Evolutionary conservation across 805 yeast species (phyloP).

Genomic region (Wickerhamomyces xylosicus): DNA sequence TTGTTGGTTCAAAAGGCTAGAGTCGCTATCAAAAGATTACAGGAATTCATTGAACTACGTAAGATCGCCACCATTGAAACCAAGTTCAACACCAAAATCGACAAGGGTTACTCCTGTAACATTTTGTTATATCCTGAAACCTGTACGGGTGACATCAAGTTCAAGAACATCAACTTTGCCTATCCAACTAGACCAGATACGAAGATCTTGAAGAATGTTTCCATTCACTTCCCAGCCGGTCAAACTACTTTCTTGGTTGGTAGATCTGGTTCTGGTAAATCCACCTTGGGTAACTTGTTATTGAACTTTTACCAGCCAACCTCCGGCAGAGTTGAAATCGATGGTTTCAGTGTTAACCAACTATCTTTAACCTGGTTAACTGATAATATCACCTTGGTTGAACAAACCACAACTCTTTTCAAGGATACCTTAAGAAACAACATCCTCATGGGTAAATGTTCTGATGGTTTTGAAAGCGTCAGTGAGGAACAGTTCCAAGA

Average conservation of each 20-base stretch:
- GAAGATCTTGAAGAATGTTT: conserved; percentile 36
- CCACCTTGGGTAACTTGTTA: conserved; percentile 61
- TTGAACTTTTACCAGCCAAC: conserved; percentile 43
- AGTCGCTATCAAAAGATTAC: conserved; percentile 50
- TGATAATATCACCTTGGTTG: conserved; percentile 60
- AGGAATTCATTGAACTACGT: conserved; percentile 24
- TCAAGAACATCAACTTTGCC: conserved; percentile 47
- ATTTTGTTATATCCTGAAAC: conserved; percentile 15
- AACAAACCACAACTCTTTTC: conserved; percentile 61
- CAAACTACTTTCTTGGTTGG: conserved; percentile 65
- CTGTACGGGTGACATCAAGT: conserved; percentile 40
- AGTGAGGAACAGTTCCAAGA: conserved; percentile 22
- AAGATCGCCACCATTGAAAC: conserved; percentile 4
- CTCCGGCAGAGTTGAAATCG: conserved; percentile 50
- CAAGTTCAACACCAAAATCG: conserved; percentile 5
- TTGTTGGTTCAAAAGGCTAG: conserved; percentile 60
- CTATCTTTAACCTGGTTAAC: conserved; percentile 43
- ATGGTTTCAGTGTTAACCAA: conserved; percentile 34
- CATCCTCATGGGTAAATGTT: conserved; percentile 38
- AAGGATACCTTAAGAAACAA: conserved; percentile 55
- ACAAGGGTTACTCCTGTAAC: conserved; percentile 7
- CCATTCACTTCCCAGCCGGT: conserved; percentile 34
- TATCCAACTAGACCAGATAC: conserved; percentile 49
- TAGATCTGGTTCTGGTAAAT: conserved; percentile 88
- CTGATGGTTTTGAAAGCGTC: conserved; percentile 13